Evolutionary conservation across 148 eudicot genomes (phyloP).

Genomic region (Drosera capensis): DNA sequence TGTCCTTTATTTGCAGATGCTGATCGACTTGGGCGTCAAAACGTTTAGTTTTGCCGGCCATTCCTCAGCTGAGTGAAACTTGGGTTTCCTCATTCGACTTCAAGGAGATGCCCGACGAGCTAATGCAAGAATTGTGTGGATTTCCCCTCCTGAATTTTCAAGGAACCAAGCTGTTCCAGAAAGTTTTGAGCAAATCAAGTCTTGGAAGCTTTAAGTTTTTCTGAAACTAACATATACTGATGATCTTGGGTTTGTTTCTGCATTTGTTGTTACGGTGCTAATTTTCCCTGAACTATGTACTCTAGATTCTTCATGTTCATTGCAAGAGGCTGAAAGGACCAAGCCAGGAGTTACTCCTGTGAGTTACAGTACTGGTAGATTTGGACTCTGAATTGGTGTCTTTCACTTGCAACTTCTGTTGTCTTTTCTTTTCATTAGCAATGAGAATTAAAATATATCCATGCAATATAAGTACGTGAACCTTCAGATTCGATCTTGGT

Average conservation of each 20-base stretch:
- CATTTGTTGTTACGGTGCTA: background rate
- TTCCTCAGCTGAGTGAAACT: constrained; percentile 24
- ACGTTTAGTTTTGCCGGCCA: constrained; percentile 39
- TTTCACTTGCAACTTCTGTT: background rate
- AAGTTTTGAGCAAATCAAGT: constrained; percentile 15
- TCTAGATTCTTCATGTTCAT: constrained; percentile 14
- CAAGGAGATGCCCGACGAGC: constrained; percentile 18
- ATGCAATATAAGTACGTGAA: background rate
- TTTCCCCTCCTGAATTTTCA: constrained; percentile 34
- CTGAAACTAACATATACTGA: background rate
- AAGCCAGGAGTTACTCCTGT: constrained; percentile 13
- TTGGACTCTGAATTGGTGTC: background rate
- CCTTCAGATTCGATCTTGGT: background rate
- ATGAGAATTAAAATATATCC: too few relatives aligned
- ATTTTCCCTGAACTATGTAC: background rate
- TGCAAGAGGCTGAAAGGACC: constrained; percentile 5
- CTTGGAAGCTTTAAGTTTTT: constrained; percentile 9
- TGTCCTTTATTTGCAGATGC: constrained; percentile 22
- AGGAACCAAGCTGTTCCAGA: constrained; percentile 36
- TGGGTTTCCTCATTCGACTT: constrained; percentile 44
- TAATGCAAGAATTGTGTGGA: constrained; percentile 22
- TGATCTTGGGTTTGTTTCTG: background rate
- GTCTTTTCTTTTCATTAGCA: background rate
- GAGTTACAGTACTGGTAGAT: background rate
- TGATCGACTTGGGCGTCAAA: constrained; percentile 35